Base-by-base conservation (phyloP, 2,329 filamentous ascomycete genomes). In the Penicillium sp. region DNA sequence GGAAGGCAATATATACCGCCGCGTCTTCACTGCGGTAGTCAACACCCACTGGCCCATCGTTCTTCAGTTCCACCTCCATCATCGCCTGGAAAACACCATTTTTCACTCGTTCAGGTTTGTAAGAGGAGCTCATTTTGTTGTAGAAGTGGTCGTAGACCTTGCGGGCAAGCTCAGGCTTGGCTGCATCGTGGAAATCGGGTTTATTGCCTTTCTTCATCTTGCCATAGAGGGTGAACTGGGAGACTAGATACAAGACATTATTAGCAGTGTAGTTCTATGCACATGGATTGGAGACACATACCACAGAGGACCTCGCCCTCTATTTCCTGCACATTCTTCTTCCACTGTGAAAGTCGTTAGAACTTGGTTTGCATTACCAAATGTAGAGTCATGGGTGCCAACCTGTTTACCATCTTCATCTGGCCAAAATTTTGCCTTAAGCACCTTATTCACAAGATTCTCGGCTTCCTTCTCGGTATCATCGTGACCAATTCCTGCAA, bases 81-180 rank as follows among this genome's bases (percentile, higher is more conserved):
- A 96, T 97, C 50, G 95, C 95, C 71, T 96, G 93, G 74, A 99
- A 99, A 29, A 93, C 87, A n/a, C 96, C 95, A 72, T 99, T 89
- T 72, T 96, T 92, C 57, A 99, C 93, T 62, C 83, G 88, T 9
- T 92, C 90, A 7, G 84, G 75, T 5, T 80, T 75, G 73, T 98
- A 96, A 3, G 86, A 82, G 53, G 87, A 81, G 66, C 87, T 84
- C 43, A 98, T 86, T 66, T 89, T 90, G 50, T 84, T 78, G 66
- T 93, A 86, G 78, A 99, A 98, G 70, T 88, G 82, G 54, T 93
- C 85, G 72, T 98, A 99, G 7, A 98, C 81, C 60, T 83, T 83
- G 67, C 87, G 90, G 25, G 93, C 95, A 55, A 93, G 86, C 11
- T 90, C 86, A 3, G 88, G 88, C 48, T 85, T 85, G 60, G 93